Percentiles rank a stretch among this genome's conserved stretches.
phyloP scores from a whole-genome alignment of 495 filamentous ascomycete species.

The Tuber borchii region DNA sequence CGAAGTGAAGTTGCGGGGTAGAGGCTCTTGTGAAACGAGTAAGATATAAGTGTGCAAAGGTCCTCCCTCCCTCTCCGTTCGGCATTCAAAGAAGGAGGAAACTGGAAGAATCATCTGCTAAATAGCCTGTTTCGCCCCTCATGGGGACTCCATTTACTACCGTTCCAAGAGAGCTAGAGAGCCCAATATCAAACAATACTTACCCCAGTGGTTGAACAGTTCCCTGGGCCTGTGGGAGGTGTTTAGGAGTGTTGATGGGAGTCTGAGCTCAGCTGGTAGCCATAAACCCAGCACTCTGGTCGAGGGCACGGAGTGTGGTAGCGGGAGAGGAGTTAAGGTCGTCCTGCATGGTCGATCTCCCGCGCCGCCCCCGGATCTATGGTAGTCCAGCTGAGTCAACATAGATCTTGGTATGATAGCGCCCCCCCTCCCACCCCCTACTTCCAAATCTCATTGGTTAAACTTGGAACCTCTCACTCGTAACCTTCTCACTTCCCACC shows the following conservation, averaged over 20 bases:
- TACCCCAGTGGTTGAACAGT: neutral
- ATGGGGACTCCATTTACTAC: neutral
- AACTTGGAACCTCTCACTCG: neutral
- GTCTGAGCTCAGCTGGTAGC: no score
- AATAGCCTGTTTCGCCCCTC: neutral
- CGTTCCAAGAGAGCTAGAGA: neutral
- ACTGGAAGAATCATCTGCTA: neutral
- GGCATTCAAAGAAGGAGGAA: neutral
- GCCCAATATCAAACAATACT: neutral
- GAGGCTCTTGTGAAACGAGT: neutral
- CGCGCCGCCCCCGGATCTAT: neutral
- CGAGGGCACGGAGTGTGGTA: neutral
- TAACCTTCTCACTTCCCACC: neutral
- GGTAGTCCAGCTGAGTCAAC: neutral
- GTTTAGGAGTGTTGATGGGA: neutral
- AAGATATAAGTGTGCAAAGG: neutral
- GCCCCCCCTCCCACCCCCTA: neutral
- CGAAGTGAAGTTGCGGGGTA: neutral
- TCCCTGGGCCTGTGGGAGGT: neutral
- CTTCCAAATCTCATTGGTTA: neutral
- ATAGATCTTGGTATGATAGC: neutral
- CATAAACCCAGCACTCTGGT: neutral
- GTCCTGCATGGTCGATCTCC: constrained; percentile 3
- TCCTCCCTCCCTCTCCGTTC: neutral
- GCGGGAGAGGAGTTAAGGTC: neutral